phyloP scores from a whole-genome alignment of 192 early-diverging fungal genomes.

The Podila epigama region DNA sequence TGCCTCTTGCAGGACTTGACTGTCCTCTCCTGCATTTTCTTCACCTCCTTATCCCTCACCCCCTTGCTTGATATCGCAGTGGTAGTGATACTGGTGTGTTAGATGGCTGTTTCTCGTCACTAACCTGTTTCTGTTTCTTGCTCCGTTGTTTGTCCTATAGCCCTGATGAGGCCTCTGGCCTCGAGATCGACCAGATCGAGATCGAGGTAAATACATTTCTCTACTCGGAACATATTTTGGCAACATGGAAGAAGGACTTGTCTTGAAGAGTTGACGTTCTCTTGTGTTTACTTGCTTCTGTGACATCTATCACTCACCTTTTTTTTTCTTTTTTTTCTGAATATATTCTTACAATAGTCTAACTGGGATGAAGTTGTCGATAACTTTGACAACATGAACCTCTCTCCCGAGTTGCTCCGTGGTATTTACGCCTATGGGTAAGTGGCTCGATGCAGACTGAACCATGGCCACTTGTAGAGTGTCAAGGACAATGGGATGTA shows the following conservation, averaged over 20 bases:
- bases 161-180: constrained; percentile 24
- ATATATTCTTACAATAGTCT: constrained; percentile 58
- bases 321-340: constrained; percentile 1
- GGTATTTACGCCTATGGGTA: constrained; percentile 98
- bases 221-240: neutral
- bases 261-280: too few species aligned
- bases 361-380: constrained; percentile 96
- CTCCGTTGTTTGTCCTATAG: constrained; percentile 13
- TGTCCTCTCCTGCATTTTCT: neutral
- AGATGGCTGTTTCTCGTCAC: neutral
- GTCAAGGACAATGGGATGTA: too few species aligned
- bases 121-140: neutral
- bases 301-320: neutral
- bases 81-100: neutral
- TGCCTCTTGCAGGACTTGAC: too few species aligned
- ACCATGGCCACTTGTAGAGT: too few species aligned
- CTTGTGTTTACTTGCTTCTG: neutral
- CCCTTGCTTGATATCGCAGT: neutral
- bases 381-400: constrained; percentile 96
- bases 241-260: neutral
- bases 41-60: neutral
- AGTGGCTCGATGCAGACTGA: constrained; percentile 15
- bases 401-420: constrained; percentile 89
- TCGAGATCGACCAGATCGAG: constrained; percentile 49
- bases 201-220: constrained; percentile 33